These are phyloP conservation scores for Alternaria hordeiaustralica DNA, from an alignment of 2,329 filamentous ascomycete genomes.

Conservation along the genomic window DNA sequence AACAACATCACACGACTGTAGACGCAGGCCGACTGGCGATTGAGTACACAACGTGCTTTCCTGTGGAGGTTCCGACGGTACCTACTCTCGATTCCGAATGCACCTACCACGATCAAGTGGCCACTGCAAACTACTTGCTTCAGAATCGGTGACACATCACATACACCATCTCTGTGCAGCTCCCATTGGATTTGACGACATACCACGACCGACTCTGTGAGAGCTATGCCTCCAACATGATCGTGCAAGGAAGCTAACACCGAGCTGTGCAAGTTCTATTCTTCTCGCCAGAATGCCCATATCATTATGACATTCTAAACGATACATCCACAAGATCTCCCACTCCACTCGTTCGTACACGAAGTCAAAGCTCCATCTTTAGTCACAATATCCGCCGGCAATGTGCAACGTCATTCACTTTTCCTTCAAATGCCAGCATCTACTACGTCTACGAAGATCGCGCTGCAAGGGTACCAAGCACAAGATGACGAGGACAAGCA, in stretches of 20 bases:
- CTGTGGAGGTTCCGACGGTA: neutral
- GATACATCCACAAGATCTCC: neutral
- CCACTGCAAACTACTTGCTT: neutral
- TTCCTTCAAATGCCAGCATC: constrained; percentile 43
- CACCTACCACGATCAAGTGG: neutral
- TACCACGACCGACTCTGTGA: neutral
- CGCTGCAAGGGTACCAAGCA: constrained; percentile 44
- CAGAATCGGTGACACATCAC: neutral
- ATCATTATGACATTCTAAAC: neutral
- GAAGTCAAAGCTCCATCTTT: neutral
- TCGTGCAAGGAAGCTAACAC: neutral
- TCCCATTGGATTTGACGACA: neutral
- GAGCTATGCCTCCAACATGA: neutral
- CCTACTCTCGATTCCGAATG: neutral
- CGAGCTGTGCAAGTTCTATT: neutral
- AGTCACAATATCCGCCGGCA: neutral
- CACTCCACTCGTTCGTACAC: neutral
- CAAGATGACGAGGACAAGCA: constrained; percentile 17
- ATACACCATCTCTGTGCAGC: neutral
- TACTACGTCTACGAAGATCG: constrained; percentile 33
- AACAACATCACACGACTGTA: neutral
- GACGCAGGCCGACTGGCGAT: neutral
- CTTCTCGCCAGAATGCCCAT: neutral
- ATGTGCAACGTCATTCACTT: constrained; percentile 50
- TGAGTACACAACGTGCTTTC: neutral